Evolutionary conservation across 441 rosid genomes (phyloP), one percentile per base, ranked within the genome.

Genomic region (Raphanus hybrid): DNA sequence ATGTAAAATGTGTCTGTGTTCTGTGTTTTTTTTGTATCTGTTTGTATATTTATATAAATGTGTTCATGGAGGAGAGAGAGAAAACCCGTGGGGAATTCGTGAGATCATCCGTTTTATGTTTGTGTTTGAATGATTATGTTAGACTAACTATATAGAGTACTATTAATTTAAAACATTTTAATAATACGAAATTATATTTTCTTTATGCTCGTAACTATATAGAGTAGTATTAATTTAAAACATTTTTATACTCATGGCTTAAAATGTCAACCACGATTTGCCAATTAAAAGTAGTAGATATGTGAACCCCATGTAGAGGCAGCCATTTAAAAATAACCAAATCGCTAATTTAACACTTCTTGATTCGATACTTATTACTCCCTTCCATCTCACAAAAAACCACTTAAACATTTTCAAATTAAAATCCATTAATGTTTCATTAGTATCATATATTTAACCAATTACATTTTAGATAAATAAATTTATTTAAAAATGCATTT

Each of bases 71-170:
- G 60, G 41, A 50, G 57, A 34, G 8, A 71, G 35, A 62, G 64
- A 71, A 10, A 72, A 54, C 67, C 77, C 87, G 91, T 84, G 91
- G 91, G 78, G 4, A 80, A 50, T 27, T 86, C 86, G 87, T 76
- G 77, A 77, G 61, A 60, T 34, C 41, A 8, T 65, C 74, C 63
- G 78, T 67, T 73, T 78, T 68, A 16, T 64, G 12, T 32, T n/a
- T 59, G 55, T 39, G 57, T 14, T 52, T 76, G 20, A 12, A 54
- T 16, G 45, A 37, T 26, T 26, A 29, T 73, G 78, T 64, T 73
- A 54, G 26, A 27, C 75, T 18, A 18, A 18, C 20, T 18, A 18
- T 18, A 18, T 18, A 18, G 20, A 18, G 20, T 18, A 18, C 20
- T 18, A 18, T 18, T 18, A 18, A 18, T 18, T 18, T 18, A 18